Evolutionary conservation across 371 early-diverging fungal species (phyloP), one percentile per base, ranked within the genome.

Genomic region (Mortierella sp.): DNA sequence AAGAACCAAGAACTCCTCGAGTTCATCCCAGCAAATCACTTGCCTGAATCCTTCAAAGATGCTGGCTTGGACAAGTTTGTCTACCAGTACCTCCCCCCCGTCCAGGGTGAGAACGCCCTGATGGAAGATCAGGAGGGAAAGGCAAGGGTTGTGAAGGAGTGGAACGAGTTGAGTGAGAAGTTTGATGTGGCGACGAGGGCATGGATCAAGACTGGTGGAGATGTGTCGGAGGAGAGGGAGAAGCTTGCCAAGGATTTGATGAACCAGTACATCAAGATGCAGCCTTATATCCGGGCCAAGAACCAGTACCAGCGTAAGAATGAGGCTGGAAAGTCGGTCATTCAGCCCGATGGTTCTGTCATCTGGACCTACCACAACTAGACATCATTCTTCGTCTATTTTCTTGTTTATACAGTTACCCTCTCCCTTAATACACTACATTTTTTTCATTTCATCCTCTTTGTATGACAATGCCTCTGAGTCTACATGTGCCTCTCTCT

Each of bases 1-100:
- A 89, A 91, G 27, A 94, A 95, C 41, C 56, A 82, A 38, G 90
- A 90, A 38, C 83, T 98, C 46, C 77, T 84, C 24, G 89, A 95
- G 24, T 93, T 89, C 71, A 93, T 98, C 63, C 90, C 90, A 0
- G 76, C 84, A 21, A 41, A 87, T 8, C 84, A 88, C 49, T 54
- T 90, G 58, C 84, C 84, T 0, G 75, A 75, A 14, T 32, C 56
- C 24, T 81, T 63, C 70, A 63, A 88, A 16, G 89, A 87, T 94
- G 75, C 90, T 3, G 90, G 90, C 27, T 49, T 73, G 54, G 88
- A 88, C 75, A 72, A 81, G 65, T 88, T 74, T 78, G 73, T 88
- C 54, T 87, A 84, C 70, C 16, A 72, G 11, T 88, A 88, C 72
- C 14, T 81, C 3, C 75, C 83, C 8, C 83, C 87, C 21, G 55